Conservation (phyloP, 768 basidiomycete genomes). For the Russula lepida region DNA sequence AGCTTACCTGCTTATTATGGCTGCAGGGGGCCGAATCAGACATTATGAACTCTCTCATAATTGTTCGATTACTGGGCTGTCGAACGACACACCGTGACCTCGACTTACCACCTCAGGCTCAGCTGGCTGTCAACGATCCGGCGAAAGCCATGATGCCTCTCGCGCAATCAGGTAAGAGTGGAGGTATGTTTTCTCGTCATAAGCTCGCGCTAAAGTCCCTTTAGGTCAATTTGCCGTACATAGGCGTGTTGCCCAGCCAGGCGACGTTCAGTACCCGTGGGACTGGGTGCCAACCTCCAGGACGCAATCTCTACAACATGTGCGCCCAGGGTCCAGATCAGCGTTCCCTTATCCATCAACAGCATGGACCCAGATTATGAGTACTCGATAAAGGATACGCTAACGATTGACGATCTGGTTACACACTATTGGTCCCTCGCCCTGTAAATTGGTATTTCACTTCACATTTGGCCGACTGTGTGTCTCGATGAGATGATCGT, state of each 20-base stretch:
- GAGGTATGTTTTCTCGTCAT: conserved; percentile 16
- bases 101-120: conserved; percentile 8
- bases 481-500: conserved; percentile 3
- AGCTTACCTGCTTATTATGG: conserved; percentile 9
- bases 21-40: not conserved
- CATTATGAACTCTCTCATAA: not conserved
- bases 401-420: conserved; percentile 3
- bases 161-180: conserved; percentile 1
- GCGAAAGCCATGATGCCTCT: not conserved
- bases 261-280: not conserved
- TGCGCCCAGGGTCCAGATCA: conserved; percentile 12
- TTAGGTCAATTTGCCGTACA: conserved; percentile 18
- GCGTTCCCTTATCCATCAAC: conserved; percentile 8
- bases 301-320: conserved; percentile 8
- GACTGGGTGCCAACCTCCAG: conserved; percentile 2
- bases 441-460: not conserved
- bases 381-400: not conserved
- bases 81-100: not conserved
- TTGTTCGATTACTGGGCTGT: not conserved
- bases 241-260: conserved; percentile 3
- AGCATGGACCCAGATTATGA: not conserved
- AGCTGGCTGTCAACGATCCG: not conserved
- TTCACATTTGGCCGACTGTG: not conserved
- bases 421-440: not conserved
- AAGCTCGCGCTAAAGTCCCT: conserved; percentile 1